phyloP scores from a whole-genome alignment of 1,139 yeast species.

The Geotrichum siamense region DNA sequence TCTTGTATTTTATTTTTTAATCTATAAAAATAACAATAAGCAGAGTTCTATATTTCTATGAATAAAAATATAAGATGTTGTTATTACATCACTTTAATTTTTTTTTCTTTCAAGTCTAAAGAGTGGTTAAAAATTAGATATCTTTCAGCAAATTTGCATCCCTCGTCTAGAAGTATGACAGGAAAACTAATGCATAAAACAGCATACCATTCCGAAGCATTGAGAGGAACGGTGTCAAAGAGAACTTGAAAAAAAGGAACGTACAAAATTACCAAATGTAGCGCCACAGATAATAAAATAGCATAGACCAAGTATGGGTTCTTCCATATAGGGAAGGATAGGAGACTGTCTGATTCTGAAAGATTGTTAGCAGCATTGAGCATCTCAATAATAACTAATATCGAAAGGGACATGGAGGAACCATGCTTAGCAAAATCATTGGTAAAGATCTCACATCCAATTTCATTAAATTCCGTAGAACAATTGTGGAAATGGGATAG shows the following conservation, averaged over 20 bases:
- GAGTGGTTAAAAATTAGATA: too few species aligned
- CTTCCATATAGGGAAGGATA: conserved; percentile 37
- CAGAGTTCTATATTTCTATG: too few species aligned
- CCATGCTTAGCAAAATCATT: conserved; percentile 28
- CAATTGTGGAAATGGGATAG: conserved; percentile 37
- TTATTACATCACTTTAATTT: too few species aligned
- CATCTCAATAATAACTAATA: conserved; percentile 39
- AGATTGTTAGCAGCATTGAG: conserved; percentile 38
- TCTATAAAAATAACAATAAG: too few species aligned
- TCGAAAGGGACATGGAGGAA: conserved; percentile 38
- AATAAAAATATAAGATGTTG: too few species aligned
- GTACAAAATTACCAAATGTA: conserved; percentile 35
- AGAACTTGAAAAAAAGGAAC: conserved; percentile 33
- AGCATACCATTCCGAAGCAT: conserved; percentile 35
- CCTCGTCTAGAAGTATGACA: conserved; percentile 36
- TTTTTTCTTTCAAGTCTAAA: too few species aligned
- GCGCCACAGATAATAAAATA: conserved; percentile 32
- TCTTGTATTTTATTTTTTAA: too few species aligned
- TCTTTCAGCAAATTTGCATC: conserved; percentile 35
- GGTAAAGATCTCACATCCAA: conserved; percentile 35
- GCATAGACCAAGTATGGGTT: conserved; percentile 37
- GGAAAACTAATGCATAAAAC: conserved; percentile 34
- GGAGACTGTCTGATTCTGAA: conserved; percentile 36
- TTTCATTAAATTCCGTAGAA: conserved; percentile 29
- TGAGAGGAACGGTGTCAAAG: conserved; percentile 35